Base-by-base conservation (phyloP, 495 filamentous ascomycete species). In the Podospora australis region DNA sequence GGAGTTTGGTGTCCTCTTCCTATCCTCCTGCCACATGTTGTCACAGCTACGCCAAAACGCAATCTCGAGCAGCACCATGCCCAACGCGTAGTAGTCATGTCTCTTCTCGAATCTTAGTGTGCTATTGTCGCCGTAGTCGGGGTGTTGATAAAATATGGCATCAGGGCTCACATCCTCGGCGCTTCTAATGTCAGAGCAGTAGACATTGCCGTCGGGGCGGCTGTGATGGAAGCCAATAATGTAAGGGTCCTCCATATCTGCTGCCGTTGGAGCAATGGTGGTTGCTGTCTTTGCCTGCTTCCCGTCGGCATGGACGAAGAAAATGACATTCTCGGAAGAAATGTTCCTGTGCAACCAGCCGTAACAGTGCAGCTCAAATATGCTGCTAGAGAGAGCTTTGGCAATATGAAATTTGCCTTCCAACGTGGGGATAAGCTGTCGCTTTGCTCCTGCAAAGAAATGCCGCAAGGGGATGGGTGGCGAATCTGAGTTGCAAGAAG, bases 51-150 rank as follows among this genome's bases (percentile, higher is more conserved):
- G 19, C 41, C 41, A 44, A 7, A 6, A 26, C 2, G 41, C 41
- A 25, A 44, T 44, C 41, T 44, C 41, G 21, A 44, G 41, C 41
- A 44, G 23, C 21, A 44, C n/a, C 41, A 44, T 44, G 2, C 41
- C 41, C 3, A 44, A 14, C 21, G 8, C 21, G 41, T 44, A 26
- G 22, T 44, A 28, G 41, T 44, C 41, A 14, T 44, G 22, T 17
- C 6, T 23, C n/a, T 44, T 44, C 3, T 25, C 24, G 41, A 44
- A 44, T 7, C 41, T 5, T 16, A 2, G 6, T 11, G 21, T 44
- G 3, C 6, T 26, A 3, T 25, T 8, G 41, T 26, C 20, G 3
- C 7, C 2, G 41, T 44, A 44, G 4, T 44, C 41, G 20, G 41
- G 41, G 41, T 44, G 41, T 8, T 25, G 41, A 17, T 44, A 44